Conservation (phyloP, 331 rosid genomes). For the Rosa hybrid region DNA sequence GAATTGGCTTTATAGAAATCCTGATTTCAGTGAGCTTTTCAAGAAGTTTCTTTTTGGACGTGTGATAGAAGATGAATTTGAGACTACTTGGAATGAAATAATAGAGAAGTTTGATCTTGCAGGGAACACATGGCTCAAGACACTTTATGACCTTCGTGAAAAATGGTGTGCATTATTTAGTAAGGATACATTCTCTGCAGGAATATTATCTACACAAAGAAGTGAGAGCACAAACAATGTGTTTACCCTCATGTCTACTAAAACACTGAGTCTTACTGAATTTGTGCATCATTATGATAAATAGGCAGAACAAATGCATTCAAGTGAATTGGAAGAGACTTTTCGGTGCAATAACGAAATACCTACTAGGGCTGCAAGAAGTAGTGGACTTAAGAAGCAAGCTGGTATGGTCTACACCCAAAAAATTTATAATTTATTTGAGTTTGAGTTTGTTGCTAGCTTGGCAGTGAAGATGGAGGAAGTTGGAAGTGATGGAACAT, state of each 20-base stretch:
- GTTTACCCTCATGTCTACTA: background rate
- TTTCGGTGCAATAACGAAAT: background rate
- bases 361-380: background rate
- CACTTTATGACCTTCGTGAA: background rate
- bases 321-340: background rate
- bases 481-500: no score
- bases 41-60: no score
- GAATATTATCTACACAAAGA: background rate
- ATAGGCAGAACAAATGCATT: background rate
- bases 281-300: background rate
- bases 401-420: background rate
- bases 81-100: no score
- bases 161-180: conserved; percentile 11
- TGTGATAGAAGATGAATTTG: no score
- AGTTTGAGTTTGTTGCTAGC: background rate
- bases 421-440: background rate
- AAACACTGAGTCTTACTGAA: background rate
- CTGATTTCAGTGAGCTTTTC: no score
- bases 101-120: no score
- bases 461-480: background rate
- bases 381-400: background rate
- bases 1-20: no score
- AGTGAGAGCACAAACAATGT: background rate
- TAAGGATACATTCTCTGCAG: background rate
- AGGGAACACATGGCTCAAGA: background rate